A percentile compares a stretch with the other conserved stretches of the same genome.
These are phyloP conservation scores for Delphinella strobiligena DNA, from an alignment of 2,329 filamentous ascomycete species.

Conservation along the genomic window DNA sequence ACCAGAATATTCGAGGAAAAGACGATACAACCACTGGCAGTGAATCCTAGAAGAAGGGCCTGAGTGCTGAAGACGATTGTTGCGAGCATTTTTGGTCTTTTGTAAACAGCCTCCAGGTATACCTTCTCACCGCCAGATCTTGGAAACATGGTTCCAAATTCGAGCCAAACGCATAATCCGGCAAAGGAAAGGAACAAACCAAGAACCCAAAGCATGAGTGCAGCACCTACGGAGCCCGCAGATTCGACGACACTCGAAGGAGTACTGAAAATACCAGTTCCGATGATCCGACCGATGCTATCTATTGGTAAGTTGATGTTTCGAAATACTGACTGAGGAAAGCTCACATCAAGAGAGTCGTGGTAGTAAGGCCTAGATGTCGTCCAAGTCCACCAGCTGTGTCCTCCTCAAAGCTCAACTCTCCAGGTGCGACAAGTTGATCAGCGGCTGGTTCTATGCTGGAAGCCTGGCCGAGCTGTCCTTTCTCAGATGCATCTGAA, in stretches of 20 bases:
- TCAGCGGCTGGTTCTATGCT: background rate
- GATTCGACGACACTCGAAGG: slow-evolving; percentile 45
- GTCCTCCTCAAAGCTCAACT: background rate
- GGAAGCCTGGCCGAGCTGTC: no score
- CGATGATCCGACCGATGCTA: slow-evolving; percentile 42
- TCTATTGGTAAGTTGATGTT: no score
- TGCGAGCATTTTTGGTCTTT: slow-evolving; percentile 49
- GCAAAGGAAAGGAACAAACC: slow-evolving; percentile 51
- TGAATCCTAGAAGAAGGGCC: slow-evolving; percentile 50
- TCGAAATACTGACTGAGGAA: no score
- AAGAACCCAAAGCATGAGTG: slow-evolving; percentile 51
- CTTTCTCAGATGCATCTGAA: no score
- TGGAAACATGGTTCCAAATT: slow-evolving; percentile 60
- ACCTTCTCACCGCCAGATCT: slow-evolving; percentile 56
- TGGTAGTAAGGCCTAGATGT: background rate
- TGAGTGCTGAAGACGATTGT: slow-evolving; percentile 53
- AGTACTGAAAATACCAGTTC: slow-evolving; percentile 56
- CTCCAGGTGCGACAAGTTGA: background rate
- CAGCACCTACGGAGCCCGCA: slow-evolving; percentile 49
- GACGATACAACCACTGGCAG: slow-evolving; percentile 24
- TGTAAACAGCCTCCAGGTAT: slow-evolving; percentile 59
- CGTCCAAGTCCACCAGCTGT: background rate
- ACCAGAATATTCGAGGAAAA: slow-evolving; percentile 8
- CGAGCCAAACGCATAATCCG: slow-evolving; percentile 47
- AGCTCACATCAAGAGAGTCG: background rate